Percentiles rank a stretch among this genome's conserved stretches.
Evolutionary conservation across 2,329 filamentous ascomycete species (phyloP).

Genomic region (Fusarium sarcochroum): DNA sequence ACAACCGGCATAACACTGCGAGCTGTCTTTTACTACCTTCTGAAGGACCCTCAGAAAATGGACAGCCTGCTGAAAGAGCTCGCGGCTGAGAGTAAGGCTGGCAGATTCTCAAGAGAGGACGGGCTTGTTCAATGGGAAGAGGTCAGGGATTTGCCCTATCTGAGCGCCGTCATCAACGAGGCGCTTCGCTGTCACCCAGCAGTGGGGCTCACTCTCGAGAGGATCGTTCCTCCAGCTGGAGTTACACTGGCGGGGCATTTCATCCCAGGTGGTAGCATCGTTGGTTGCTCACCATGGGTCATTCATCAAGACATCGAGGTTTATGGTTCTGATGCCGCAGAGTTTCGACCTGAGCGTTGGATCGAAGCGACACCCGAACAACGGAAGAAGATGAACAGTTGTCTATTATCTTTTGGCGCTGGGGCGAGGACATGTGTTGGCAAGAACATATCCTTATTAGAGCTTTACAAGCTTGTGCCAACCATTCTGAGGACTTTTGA

Average conservation of each 20-base stretch:
- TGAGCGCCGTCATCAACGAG: conserved; percentile 85
- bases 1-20: conserved; percentile 82
- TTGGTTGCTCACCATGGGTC: conserved; percentile 82
- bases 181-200: conserved; percentile 82
- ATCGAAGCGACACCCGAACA: conserved; percentile 63
- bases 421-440: conserved; percentile 78
- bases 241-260: conserved; percentile 72
- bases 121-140: conserved; percentile 78
- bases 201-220: conserved; percentile 78
- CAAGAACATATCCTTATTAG: conserved; percentile 72
- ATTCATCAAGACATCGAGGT: conserved; percentile 76
- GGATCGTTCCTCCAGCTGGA: conserved; percentile 75
- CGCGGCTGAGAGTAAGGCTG: conserved; percentile 67
- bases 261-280: conserved; percentile 77
- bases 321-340: conserved; percentile 77
- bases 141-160: conserved; percentile 77
- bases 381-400: conserved; percentile 24
- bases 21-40: conserved; percentile 79
- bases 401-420: conserved; percentile 72
- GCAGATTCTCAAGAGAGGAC: conserved; percentile 63
- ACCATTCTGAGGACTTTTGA: conserved; percentile 25
- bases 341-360: conserved; percentile 78
- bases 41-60: conserved; percentile 71
- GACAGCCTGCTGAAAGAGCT: conserved; percentile 70
- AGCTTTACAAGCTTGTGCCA: conserved; percentile 74